These are phyloP conservation scores for Beauveria sp. DNA, from an alignment of 2,329 filamentous ascomycete genomes.

Conservation along the genomic window DNA sequence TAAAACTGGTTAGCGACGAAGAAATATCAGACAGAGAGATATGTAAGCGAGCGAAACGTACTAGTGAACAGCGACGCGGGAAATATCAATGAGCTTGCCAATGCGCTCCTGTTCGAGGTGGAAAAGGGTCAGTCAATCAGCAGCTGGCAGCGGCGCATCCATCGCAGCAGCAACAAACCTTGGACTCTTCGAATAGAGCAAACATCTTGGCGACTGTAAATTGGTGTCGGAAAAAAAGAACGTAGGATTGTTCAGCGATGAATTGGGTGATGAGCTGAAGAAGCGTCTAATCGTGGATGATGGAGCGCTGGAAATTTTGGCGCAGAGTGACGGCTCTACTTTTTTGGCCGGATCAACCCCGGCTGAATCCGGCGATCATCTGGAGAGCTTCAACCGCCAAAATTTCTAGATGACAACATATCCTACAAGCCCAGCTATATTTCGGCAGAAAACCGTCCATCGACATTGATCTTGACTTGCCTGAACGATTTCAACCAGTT, in stretches of 20 bases:
- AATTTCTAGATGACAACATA: constrained; percentile 3
- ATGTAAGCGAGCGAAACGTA: constrained; percentile 36
- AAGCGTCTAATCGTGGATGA: not conserved
- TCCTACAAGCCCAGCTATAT: not conserved
- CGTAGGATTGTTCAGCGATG: not conserved
- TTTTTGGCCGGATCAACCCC: constrained; percentile 8
- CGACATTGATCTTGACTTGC: not conserved
- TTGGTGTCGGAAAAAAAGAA: not conserved
- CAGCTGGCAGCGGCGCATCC: not conserved
- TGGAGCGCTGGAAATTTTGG: constrained; percentile 1
- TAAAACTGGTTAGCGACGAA: constrained; percentile 27
- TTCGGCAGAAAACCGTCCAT: not conserved
- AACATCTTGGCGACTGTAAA: constrained; percentile 39
- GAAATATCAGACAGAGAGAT: not conserved
- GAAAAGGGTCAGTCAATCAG: constrained; percentile 6
- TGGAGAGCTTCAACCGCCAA: not conserved
- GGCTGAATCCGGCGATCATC: not conserved
- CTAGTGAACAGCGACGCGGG: constrained; percentile 95
- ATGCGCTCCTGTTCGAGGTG: constrained; percentile 75
- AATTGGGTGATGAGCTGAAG: not conserved
- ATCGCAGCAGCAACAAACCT: constrained; percentile 50
- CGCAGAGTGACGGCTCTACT: constrained; percentile 2
- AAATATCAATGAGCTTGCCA: constrained; percentile 90
- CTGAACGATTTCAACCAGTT: not conserved
- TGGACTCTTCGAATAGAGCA: constrained; percentile 88